Conservation (phyloP, 2,329 filamentous ascomycete genomes). For the Aspergillus fijiensis region DNA sequence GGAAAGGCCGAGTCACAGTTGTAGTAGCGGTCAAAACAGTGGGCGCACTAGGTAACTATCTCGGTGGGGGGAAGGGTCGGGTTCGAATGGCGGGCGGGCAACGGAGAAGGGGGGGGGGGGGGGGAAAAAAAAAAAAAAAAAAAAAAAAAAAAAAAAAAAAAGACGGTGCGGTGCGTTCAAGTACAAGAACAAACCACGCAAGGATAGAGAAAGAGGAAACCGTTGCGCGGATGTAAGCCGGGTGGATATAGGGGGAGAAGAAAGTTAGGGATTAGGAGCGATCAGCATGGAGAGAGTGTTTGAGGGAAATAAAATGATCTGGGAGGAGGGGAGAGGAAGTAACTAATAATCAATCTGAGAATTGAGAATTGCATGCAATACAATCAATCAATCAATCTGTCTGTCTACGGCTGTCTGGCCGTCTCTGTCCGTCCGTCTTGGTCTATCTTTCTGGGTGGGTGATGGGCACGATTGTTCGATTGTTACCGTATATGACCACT, state of each 20-base stretch:
- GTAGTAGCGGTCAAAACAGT: conserved; percentile 32
- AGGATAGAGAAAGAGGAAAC: conserved; percentile 5
- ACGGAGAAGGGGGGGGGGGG: background rate
- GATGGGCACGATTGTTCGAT: too few species aligned
- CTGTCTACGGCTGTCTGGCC: background rate
- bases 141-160: too few species aligned
- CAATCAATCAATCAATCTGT: background rate
- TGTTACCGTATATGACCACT: too few species aligned
- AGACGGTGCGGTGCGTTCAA: background rate
- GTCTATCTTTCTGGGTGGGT: too few species aligned
- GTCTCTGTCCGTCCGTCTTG: background rate
- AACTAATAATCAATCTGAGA: conserved; percentile 3
- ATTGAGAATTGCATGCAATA: background rate
- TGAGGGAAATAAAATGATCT: background rate
- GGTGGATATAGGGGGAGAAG: conserved; percentile 5
- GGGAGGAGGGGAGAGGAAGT: background rate
- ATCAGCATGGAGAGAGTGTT: conserved; percentile 9
- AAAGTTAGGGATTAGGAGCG: conserved; percentile 15
- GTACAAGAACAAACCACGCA: background rate
- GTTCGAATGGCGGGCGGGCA: conserved; percentile 6
- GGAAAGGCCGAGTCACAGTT: conserved; percentile 17
- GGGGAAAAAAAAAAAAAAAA: too few species aligned
- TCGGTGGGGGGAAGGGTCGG: conserved; percentile 14
- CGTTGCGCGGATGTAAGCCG: background rate
- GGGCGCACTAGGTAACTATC: conserved; percentile 21